These are phyloP conservation scores for Penicillium oxalicum DNA, from an alignment of 2,329 filamentous ascomycete species.

Conservation along the genomic window DNA sequence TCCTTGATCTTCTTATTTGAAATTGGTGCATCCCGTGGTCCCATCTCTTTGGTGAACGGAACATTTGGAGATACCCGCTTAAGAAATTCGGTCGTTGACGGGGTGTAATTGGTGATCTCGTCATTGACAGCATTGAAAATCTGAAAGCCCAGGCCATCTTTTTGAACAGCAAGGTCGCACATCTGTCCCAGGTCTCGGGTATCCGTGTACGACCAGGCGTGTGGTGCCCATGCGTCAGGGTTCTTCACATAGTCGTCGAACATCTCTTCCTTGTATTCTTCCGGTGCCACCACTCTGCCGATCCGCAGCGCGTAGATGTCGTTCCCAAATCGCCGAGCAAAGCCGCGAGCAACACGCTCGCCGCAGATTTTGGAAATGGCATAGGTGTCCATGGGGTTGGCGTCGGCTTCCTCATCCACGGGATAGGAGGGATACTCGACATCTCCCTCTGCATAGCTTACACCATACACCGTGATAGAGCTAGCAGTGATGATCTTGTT, in stretches of 20 bases:
- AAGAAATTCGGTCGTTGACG: slow-evolving; percentile 50
- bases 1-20: slow-evolving; percentile 56
- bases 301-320: slow-evolving; percentile 59
- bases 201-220: slow-evolving; percentile 61
- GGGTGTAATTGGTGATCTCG: slow-evolving; percentile 49
- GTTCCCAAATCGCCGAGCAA: slow-evolving; percentile 48
- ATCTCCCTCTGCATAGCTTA: slow-evolving; percentile 56
- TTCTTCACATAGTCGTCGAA: slow-evolving; percentile 49
- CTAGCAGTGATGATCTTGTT: slow-evolving; percentile 58
- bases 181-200: slow-evolving; percentile 58
- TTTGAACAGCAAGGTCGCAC: slow-evolving; percentile 49
- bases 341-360: slow-evolving; percentile 53
- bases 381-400: slow-evolving; percentile 58
- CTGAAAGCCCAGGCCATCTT: slow-evolving; percentile 55
- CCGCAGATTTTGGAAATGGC: slow-evolving; percentile 56
- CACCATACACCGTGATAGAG: slow-evolving; percentile 56
- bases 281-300: slow-evolving; percentile 56
- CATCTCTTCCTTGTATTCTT: slow-evolving; percentile 50
- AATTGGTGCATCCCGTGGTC: slow-evolving; percentile 54
- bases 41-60: slow-evolving; percentile 52
- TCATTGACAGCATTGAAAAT: slow-evolving; percentile 61
- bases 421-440: slow-evolving; percentile 54
- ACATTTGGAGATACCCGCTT: slow-evolving; percentile 46
- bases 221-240: slow-evolving; percentile 49
- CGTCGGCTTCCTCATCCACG: slow-evolving; percentile 54